Conservation (phyloP, 106 monocot species). For the Allium fistulosum region DNA sequence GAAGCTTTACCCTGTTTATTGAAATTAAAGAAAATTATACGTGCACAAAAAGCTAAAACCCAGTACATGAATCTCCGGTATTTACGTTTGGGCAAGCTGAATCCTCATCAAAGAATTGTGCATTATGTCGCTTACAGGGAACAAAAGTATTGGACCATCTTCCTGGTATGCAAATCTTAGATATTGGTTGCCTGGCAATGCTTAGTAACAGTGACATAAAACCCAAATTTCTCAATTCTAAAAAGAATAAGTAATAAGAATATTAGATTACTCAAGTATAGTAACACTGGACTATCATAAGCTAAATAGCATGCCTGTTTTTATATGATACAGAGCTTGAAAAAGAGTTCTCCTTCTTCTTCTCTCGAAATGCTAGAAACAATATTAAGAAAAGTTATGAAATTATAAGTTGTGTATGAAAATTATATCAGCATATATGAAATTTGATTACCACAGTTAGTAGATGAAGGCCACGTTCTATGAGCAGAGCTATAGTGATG, state of each 20-base stretch:
- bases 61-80: not conserved
- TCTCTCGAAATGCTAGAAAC: conserved; percentile 9
- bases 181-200: conserved; percentile 2
- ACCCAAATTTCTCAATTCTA: conserved; percentile 5
- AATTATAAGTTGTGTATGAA: no score
- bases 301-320: conserved; percentile 8
- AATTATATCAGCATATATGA: no score
- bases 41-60: no score
- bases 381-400: not conserved
- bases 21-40: not conserved
- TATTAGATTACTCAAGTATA: not conserved
- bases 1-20: conserved; percentile 7
- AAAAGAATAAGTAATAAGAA: not conserved
- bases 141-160: conserved; percentile 1
- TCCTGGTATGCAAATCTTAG: conserved; percentile 3
- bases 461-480: conserved; percentile 21
- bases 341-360: conserved; percentile 15
- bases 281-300: not conserved
- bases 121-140: conserved; percentile 7
- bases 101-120: not conserved
- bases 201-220: conserved; percentile 6
- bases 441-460: conserved; percentile 5
- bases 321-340: conserved; percentile 18
- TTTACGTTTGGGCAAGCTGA: not conserved
- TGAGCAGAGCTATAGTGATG: conserved; percentile 16